A percentile compares a stretch with the other conserved stretches of the same genome.
These are phyloP conservation scores for Cercospora beticola DNA, from an alignment of 2,329 filamentous ascomycete genomes.

Conservation along the genomic window DNA sequence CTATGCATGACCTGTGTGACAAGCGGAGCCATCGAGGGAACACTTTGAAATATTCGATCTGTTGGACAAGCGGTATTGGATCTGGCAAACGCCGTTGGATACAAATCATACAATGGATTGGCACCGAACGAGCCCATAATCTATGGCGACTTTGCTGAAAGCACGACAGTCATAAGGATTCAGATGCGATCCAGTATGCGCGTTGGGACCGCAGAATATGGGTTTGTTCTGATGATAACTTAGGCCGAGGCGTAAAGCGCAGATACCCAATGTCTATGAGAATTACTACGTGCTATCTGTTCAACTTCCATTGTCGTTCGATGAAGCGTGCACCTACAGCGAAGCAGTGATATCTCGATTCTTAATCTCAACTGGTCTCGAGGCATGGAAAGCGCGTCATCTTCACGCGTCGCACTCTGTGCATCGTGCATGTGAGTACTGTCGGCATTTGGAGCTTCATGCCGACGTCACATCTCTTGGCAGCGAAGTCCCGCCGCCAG, in stretches of 20 bases:
- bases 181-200: background rate
- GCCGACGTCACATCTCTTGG: background rate
- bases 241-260: background rate
- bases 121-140: background rate
- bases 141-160: background rate
- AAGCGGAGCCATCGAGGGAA: background rate
- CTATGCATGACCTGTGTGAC: background rate
- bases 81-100: background rate
- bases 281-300: background rate
- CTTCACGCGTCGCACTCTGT: background rate
- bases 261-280: background rate
- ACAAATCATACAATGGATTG: background rate
- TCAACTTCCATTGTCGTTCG: background rate
- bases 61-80: background rate
- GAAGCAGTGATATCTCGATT: background rate
- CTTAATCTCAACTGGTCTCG: background rate
- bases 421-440: background rate
- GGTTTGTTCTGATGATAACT: background rate
- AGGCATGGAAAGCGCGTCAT: background rate
- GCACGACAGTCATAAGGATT: background rate
- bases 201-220: background rate
- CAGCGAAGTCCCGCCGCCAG: background rate
- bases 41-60: background rate
- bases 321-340: background rate
- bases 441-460: background rate